Base-by-base conservation (phyloP, 2,329 filamentous ascomycete genomes). In the Camillea tinctor region DNA sequence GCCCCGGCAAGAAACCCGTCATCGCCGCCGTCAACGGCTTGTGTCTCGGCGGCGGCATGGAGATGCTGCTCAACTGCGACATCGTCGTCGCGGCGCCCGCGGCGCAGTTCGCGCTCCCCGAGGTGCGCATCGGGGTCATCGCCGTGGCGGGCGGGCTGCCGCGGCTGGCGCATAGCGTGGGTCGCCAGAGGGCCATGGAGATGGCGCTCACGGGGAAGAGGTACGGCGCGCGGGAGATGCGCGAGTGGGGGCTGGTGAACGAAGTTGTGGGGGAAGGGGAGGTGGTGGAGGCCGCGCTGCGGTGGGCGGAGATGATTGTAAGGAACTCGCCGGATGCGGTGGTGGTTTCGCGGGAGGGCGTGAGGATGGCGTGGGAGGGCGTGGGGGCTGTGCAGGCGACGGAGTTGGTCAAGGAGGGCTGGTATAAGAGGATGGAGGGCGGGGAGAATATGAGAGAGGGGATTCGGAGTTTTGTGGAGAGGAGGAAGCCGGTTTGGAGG, bases 381-480 rank as follows among this genome's bases (percentile, higher is more conserved):
- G 75, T 88, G 20, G 85, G 87, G 11, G 88, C 87, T 0, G 85
- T 87, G 72, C 81, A 84, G 62, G 88, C 77, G 9, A 91, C 86
- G 40, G 78, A 77, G 61, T 70, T 84, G 64, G 72, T 90, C 58
- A 78, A 81, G 17, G 80, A 85, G 57, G 81, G 81, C 1, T 83
- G 87, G 79, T 88, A 84, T 68, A 77, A 77, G 57, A 78, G 78
- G 60, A 79, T 93, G 58, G 80, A 88, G 63, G 81, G 79, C 1
- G 89, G 86, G 0, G 87, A 90, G 66, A 94, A 94, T 74, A 87
- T 92, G 75, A 84, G 82, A 58, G 90, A 93, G 75, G 91, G 91
- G 0, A 79, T 93, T 20, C 78, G 73, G 75, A 90, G 89, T 61
- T 94, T 94, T 78, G 87, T 90, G 19, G 89, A 93, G 80, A 92